Evolutionary conservation across 805 yeast genomes (phyloP).

Genomic region (Ogataea siamensis): DNA sequence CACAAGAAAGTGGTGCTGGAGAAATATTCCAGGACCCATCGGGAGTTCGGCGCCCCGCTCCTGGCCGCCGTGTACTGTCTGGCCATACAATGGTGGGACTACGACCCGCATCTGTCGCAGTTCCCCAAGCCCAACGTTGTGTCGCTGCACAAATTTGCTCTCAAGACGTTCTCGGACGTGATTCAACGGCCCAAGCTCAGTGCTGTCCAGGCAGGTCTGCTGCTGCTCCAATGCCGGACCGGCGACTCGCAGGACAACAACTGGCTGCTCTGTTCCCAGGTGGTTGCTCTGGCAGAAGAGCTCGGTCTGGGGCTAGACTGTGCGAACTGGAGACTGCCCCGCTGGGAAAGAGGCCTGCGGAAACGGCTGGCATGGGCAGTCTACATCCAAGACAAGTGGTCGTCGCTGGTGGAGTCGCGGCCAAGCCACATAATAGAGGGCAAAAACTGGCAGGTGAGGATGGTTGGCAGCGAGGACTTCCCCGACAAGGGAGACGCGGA

Average conservation of each 20-base stretch:
- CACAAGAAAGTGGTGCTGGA: conserved; percentile 91
- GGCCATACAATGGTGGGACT: conserved; percentile 94
- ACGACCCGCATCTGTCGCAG: conserved; percentile 71
- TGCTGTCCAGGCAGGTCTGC: conserved; percentile 85
- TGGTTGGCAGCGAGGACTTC: conserved; percentile 71
- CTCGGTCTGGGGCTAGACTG: conserved; percentile 91
- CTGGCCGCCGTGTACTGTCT: conserved; percentile 86
- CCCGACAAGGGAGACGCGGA: conserved; percentile 50
- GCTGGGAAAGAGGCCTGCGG: conserved; percentile 91
- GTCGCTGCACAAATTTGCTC: conserved; percentile 65
- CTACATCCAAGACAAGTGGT: conserved; percentile 90
- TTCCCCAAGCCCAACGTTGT: conserved; percentile 77
- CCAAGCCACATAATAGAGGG: conserved; percentile 78
- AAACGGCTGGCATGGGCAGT: conserved; percentile 95
- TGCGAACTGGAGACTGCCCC: conserved; percentile 85
- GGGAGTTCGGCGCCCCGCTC: conserved; percentile 88
- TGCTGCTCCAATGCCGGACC: conserved; percentile 65
- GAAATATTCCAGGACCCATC: conserved; percentile 84
- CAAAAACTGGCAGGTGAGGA: conserved; percentile 75
- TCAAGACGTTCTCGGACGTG: conserved; percentile 64
- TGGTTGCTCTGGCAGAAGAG: conserved; percentile 85
- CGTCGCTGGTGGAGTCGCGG: conserved; percentile 72
- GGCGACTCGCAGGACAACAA: conserved; percentile 51
- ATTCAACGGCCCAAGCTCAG: conserved; percentile 85
- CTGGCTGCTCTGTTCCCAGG: conserved; percentile 85